Evolutionary conservation across 148 eudicot species (phyloP).

Genomic region (Nyssa sinensis): DNA sequence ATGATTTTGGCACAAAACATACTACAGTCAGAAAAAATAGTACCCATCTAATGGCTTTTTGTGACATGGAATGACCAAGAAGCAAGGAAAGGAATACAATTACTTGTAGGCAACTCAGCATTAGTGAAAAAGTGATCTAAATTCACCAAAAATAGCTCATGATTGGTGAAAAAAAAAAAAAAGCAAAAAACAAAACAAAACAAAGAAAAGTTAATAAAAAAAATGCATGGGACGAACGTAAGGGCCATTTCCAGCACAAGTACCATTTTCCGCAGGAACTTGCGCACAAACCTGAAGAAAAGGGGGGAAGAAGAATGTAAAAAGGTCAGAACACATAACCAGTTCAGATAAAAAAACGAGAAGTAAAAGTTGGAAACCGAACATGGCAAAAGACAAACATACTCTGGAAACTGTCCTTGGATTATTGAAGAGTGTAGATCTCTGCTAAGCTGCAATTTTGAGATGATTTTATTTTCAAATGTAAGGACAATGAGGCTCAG

Average conservation of each 20-base stretch:
- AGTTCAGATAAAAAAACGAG: neutral
- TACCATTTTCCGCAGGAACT: conserved; percentile 83
- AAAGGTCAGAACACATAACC: conserved; percentile 1
- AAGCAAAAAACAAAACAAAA: too few relatives aligned
- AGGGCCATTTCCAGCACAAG: neutral
- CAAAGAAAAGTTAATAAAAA: neutral
- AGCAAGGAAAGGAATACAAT: neutral
- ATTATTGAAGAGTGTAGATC: conserved; percentile 75
- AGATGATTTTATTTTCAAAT: neutral
- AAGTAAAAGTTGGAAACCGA: neutral
- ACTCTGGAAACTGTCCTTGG: conserved; percentile 76
- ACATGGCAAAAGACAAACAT: conserved; percentile 27
- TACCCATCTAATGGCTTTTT: neutral
- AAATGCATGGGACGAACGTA: neutral
- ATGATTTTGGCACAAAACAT: neutral
- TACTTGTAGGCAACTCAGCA: neutral
- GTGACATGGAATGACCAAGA: neutral
- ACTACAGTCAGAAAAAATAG: neutral
- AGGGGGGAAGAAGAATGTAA: neutral
- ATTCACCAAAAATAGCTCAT: neutral
- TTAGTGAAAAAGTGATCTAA: neutral
- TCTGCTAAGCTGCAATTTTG: conserved; percentile 72
- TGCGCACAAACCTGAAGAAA: conserved; percentile 68
- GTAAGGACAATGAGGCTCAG: neutral
- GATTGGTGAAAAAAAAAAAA: too few relatives aligned